Evolutionary conservation across 176 grass and related monocot species (phyloP).

Genomic region (Lolium multiflorum): DNA sequence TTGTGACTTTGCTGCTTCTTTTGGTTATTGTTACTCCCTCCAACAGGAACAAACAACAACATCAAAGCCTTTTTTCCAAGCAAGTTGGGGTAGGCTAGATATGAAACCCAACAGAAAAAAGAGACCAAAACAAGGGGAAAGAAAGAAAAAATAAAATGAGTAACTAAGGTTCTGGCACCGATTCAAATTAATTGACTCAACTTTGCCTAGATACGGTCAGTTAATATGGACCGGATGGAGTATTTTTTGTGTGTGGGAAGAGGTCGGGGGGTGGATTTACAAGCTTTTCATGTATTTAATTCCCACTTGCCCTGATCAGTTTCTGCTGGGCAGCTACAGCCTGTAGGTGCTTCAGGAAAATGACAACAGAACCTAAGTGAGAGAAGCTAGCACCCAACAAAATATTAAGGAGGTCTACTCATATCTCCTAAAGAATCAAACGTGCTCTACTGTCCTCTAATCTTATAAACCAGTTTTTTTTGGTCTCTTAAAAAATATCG

Average conservation of each 20-base stretch:
- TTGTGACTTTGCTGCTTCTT: constrained; percentile 12
- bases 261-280: not conserved
- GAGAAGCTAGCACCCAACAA: constrained; percentile 21
- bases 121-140: no score
- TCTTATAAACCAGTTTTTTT: not conserved
- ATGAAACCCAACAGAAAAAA: no score
- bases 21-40: constrained; percentile 1
- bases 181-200: no score
- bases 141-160: no score
- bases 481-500: not conserved
- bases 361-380: constrained; percentile 33
- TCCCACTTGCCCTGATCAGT: constrained; percentile 17
- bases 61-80: not conserved
- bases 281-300: not conserved
- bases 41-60: no score
- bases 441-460: constrained; percentile 33
- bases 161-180: no score
- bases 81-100: no score
- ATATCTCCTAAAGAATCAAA: constrained; percentile 47
- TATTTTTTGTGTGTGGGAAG: no score
- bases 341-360: constrained; percentile 41
- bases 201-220: no score
- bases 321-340: constrained; percentile 38
- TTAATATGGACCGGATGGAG: no score
- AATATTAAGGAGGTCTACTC: constrained; percentile 37